Base-by-base conservation (phyloP, 805 yeast genomes). In the Metschnikowia lochheadii region DNA sequence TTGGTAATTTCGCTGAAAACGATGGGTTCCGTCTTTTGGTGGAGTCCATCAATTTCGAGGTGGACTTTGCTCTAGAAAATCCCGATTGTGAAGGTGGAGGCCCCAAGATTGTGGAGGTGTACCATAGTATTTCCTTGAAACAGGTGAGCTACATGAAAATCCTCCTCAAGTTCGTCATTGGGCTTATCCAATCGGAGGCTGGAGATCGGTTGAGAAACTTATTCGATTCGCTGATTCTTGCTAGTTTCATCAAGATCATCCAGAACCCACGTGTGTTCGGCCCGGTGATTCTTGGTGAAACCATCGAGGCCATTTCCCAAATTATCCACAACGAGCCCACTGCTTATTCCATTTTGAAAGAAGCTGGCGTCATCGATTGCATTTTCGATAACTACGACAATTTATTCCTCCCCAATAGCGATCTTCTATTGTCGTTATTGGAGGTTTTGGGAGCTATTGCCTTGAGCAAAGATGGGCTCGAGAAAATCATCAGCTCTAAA, bases 311-410 rank as follows among this genome's bases (percentile, higher is more conserved):
- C 11, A 76, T 89, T 18, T 78, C 85, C 38, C 78, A 78, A 11
- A 87, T 89, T 52, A 82, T 91, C 29, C 92, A 91, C 63, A 87
- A 85, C 56, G 97, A 92, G 60, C 97, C 97, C 7, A 89, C 97
- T 0, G 88, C 96, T 3, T 91, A 78, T 60, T 77, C 86, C 2
- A 83, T 91, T 39, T 73, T 91, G 56, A 83, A 81, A 38, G 98
- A 91, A 63, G 85, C 95, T 0, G 80, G 81, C 0, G 81, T 87
- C 1, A 81, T 91, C 35, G 85, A 85, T 43, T 70, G 80, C 2
- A 75, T 90, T 35, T 64, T 90, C 45, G 76, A 77, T 10, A 76
- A 83, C 44, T 84, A 85, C 60, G 76, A 75, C 13, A 60, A 63
- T 0, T 76, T 86, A 20, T 70, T 89, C 51, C 72, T 80, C 11